These are phyloP conservation scores for Neurospora sp. DNA, from an alignment of 2,329 filamentous ascomycete genomes.

Conservation along the genomic window DNA sequence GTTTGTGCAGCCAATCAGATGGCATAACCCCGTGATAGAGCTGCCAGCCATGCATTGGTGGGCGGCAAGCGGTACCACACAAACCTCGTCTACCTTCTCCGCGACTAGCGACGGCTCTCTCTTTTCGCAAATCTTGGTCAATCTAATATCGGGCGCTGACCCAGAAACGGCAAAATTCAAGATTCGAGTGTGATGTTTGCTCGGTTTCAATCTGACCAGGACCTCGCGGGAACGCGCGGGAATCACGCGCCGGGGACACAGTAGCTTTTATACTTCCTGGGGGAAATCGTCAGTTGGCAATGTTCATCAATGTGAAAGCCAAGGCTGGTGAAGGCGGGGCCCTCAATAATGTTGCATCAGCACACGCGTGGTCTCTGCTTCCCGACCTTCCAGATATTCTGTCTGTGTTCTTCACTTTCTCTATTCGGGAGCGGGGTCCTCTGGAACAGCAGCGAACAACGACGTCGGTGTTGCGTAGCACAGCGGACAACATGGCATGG, in stretches of 20 bases:
- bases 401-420: neutral
- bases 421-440: neutral
- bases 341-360: neutral
- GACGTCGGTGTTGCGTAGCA: neutral
- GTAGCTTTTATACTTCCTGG: neutral
- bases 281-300: neutral
- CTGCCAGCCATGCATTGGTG: conserved; percentile 18
- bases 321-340: neutral
- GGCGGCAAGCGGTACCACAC: conserved; percentile 19
- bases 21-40: conserved; percentile 16
- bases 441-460: neutral
- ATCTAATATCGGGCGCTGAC: neutral
- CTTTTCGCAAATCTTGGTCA: neutral
- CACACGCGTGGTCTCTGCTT: neutral
- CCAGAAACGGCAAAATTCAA: neutral
- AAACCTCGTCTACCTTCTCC: neutral
- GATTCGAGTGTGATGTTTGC: neutral
- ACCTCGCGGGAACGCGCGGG: neutral
- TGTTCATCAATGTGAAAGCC: neutral
- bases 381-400: neutral
- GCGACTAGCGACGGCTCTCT: neutral
- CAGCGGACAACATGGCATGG: neutral
- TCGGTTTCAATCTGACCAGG: neutral
- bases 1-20: conserved; percentile 15
- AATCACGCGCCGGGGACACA: neutral